Conservation (phyloP, 768 basidiomycete species). For the Russula brevipes region DNA sequence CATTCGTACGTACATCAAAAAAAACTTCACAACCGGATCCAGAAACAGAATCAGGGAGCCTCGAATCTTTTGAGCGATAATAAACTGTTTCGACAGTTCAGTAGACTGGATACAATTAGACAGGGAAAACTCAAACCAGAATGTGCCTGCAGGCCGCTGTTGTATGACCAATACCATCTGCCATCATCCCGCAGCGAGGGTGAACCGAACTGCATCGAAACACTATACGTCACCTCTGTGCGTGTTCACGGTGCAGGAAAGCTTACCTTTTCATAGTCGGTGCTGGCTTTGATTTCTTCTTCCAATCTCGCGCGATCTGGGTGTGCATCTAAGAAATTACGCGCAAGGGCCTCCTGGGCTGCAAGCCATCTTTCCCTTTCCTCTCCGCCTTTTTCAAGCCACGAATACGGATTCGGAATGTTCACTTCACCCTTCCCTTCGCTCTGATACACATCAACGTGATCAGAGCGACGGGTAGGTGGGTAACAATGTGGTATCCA, state of each 20-base stretch:
- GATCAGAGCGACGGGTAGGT: conserved; percentile 55
- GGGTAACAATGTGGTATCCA: conserved; percentile 64
- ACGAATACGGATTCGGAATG: conserved; percentile 67
- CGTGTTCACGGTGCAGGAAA: background rate
- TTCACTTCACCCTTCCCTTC: conserved; percentile 53
- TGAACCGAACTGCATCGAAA: conserved; percentile 48
- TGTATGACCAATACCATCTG: conserved; percentile 78
- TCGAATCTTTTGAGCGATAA: conserved; percentile 51
- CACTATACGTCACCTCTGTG: background rate
- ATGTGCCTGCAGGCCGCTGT: conserved; percentile 72
- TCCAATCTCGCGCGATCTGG: conserved; percentile 55
- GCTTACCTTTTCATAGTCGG: conserved; percentile 37
- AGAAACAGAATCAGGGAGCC: conserved; percentile 46
- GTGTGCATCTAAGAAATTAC: conserved; percentile 57
- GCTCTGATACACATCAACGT: conserved; percentile 65
- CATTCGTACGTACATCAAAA: conserved; percentile 54
- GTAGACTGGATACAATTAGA: background rate
- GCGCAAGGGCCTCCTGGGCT: conserved; percentile 55
- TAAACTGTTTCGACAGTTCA: conserved; percentile 40
- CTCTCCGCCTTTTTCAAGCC: conserved; percentile 60
- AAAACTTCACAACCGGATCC: conserved; percentile 60
- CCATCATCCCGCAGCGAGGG: conserved; percentile 59
- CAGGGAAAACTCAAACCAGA: conserved; percentile 30
- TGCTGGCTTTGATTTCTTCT: conserved; percentile 50
- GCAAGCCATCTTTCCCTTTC: conserved; percentile 65